A percentile compares a stretch with the other conserved stretches of the same genome.
Evolutionary conservation across 495 filamentous ascomycete genomes (phyloP).

Genomic region (Peziza echinospora): DNA sequence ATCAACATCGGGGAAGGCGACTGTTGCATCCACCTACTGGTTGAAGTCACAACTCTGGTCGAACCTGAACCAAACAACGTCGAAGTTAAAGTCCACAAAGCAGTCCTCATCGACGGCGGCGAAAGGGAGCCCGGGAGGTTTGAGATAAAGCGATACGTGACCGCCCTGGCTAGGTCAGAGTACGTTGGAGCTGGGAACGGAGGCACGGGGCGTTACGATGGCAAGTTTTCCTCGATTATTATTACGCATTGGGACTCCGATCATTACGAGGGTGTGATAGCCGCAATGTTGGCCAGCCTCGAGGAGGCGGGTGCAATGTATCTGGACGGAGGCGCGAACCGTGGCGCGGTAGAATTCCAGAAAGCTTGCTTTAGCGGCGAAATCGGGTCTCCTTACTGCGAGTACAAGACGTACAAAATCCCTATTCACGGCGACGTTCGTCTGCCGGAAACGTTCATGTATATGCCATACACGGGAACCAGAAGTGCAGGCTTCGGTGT

Average conservation of each 20-base stretch:
- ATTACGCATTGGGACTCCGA: constrained; percentile 15
- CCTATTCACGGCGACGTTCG: background rate
- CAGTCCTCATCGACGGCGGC: constrained; percentile 6
- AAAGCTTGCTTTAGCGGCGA: background rate
- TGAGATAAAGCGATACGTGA: background rate
- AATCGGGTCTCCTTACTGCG: background rate
- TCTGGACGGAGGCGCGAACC: background rate
- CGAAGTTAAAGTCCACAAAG: too few species aligned
- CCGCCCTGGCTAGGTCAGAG: background rate
- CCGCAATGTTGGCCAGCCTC: constrained; percentile 1
- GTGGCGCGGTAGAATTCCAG: too few species aligned
- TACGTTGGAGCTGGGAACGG: background rate
- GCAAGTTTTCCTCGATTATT: constrained; percentile 7
- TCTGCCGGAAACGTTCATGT: background rate
- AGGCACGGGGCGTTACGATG: background rate
- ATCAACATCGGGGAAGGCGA: constrained; percentile 4
- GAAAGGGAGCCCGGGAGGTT: background rate
- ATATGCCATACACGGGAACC: too few species aligned
- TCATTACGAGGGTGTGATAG: constrained; percentile 5
- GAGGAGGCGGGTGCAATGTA: background rate
- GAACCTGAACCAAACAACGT: too few species aligned
- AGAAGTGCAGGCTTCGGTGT: background rate
- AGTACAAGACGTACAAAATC: background rate
- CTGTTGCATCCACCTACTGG: constrained; percentile 6
- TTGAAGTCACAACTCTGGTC: background rate